Base-by-base conservation (phyloP, 2,329 filamentous ascomycete species). In the Allantophomopsis lycopodina region DNA sequence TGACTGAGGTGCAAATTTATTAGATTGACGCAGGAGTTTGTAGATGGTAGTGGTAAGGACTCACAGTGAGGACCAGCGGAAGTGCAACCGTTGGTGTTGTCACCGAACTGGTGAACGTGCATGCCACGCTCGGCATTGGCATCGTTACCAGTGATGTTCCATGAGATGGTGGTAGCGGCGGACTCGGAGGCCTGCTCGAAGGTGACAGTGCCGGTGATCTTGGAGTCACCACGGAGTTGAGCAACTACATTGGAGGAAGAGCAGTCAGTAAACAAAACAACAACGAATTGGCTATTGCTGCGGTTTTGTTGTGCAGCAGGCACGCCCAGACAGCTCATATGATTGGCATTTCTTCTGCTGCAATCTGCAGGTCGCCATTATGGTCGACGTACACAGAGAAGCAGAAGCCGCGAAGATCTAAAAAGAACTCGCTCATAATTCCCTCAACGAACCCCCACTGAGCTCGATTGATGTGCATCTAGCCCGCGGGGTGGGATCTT, bases 61-160 rank as follows among this genome's bases (percentile, higher is more conserved):
- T 61, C 71, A 94, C 87, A 98, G 73, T 98, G 91, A 65, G 91
- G 89, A 40, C 91, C 91, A 51, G 91, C 91, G 51, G 84, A 94
- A 51, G 89, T 96, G 83, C 91, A 98, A 64, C 91, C 91, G 69
- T 98, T 98, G 74, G 91, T 96, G 77, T 96, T 96, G 76, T 96
- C 91, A 63, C 91, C 91, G 59, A 94, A 98, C 64, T 91, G 85
- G 73, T 98, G 91, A 60, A 98, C 80, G 75, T 98, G 91, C 76
- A 96, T 87, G 65, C 86, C 91, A 67, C 91, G 89, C 79, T 94
- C 77, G 60, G 91, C 88, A 64, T 94, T 94, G 67, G 89, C 58
- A 61, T 96, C 88, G 68, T 95, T 73, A 67, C 91, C 89, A 46
- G 75, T 73, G 66, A 98, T 87, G 67, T 95, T 77, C 80, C 84